Evolutionary conservation across 805 yeast genomes (phyloP), one percentile per base, ranked within the genome.

Genomic region (Jamesozyma piceae): DNA sequence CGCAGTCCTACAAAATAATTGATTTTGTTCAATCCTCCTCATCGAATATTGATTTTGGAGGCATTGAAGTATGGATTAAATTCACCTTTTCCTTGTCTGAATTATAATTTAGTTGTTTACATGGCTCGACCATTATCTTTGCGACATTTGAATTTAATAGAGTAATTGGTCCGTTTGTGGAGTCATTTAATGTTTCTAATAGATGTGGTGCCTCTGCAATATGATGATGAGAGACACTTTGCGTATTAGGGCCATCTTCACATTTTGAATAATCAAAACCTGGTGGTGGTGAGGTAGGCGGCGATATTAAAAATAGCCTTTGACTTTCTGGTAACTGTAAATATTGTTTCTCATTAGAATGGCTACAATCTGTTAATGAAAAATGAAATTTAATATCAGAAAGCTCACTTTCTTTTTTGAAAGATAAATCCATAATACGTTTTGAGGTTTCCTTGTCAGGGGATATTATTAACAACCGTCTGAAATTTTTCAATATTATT

Each of bases 251-350:
- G 3, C 57, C 58, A 24, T 64, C 71, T 44, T 68, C 72, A 21
- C 58, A 56, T 32, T 52, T 54, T 13, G 63, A 53, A 45, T 59
- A 68, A 42, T 66, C 64, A 43, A 67, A 68, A 19, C 52, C 72
- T 3, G 66, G 64, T 4, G 72, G 71, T 1, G 71, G 71, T 3
- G 71, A 66, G 5, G 63, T 55, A 15, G 71, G 71, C 5, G 72
- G 72, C 0, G 71, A 66, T 5, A 67, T 62, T 35, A 68, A 45
- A 47, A 67, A 68, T 57, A 64, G 44, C 38, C 60, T 53, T 6
- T 57, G 51, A 33, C 58, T 49, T 35, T 52, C 49, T 9, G 72
- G 72, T 10, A 68, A 51, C 36, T 58, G 35, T 14, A 67, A 46
- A 38, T 59, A 60, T 22, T 52, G 44, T 38, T 43, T 48, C 21